Evolutionary conservation across 1,139 yeast species (phyloP), one percentile per base, ranked within the genome.

Genomic region (Candida buenavistaensis): DNA sequence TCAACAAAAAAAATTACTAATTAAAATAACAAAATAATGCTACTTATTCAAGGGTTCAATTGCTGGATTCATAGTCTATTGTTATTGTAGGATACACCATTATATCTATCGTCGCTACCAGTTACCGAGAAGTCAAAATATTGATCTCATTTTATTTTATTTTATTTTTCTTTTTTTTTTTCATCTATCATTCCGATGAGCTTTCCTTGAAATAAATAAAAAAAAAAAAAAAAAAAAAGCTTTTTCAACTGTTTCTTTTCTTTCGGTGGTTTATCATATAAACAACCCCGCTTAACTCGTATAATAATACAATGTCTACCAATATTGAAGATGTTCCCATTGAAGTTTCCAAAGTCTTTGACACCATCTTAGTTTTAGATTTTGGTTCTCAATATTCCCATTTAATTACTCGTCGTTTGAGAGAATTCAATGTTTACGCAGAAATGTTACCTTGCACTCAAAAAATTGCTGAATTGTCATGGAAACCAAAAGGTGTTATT

Each of bases 391-490:
- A 92, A 70, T 92, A 92, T 72, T 87, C 96, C 43, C 99, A 92
- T 60, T 72, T 92, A 60, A 89, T 92, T 64, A 92, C 97, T 44
- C 85, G 99, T 70, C 86, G 98, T 68, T 76, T 92, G 55, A 87
- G 99, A 76, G 99, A 92, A 64, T 88, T 90, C 74, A 88, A 92
- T 63, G 92, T 92, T 49, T 92, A 94, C 66, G 97, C 98, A 48
- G 99, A 94, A 71, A 92, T 92, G 98, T 78, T 92, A 47, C 98
- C 99, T 50, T 92, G 98, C 68, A 92, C 98, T 39, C 97, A 92
- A 68, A 92, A 90, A 72, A 90, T 92, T 57, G 59, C 83, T 37
- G 97, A 92, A 51, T 77, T 94, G 55, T 68, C 81, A 42, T 92
- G 96, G 95, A 89, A 80, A 59, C 99, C 99, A 50, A 87, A 82